Base-by-base conservation (phyloP, 2,329 filamentous ascomycete species). In the Trichoderma polysporum region DNA sequence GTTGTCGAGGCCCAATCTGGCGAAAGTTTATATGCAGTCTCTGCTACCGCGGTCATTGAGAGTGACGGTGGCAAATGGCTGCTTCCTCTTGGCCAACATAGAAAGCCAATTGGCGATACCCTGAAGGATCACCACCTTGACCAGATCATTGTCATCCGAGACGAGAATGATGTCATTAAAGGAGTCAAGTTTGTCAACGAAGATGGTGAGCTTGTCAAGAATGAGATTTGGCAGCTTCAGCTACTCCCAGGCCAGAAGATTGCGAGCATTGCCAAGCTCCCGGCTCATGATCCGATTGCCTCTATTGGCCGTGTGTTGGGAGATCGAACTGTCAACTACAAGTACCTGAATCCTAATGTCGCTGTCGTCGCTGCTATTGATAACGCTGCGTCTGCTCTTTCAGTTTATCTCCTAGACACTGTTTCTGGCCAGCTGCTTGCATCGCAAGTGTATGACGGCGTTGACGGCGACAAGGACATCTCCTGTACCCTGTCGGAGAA, bases 261-360 rank as follows among this genome's bases (percentile, higher is more conserved):
- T 63, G 81, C 90, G 7, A 82, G 85, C 52, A 83, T 95, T 45
- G 89, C 89, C 2, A 84, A 89, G 19, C 86, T 90, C 56, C 89
- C 92, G 10, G 75, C 85, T 2, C 90, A 94, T 70, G 94, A 99
- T 72, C 93, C 93, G 0, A 89, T 98, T 56, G 94, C 95, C 3
- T 98, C 95, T 0, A 97, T 99, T 72, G 95, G 95, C 10, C 93
- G 92, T 68, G 95, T 98, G 1, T 86, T 99, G 25, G 94, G 93
- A 29, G 91, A 99, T 74, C 88, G 95, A 50, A 90, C 89, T n/a
- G 95, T 99, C 56, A 86, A 94, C 70, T 99, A 99, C 87, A 99
- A 99, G 80, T 98, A 98, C 76, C 82, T 99, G 47, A 97, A 96
- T 80, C 88, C 92, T 0, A 97, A 97, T 78, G 86, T 92, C 7